These are phyloP conservation scores for Aspergillus fumigatus DNA, from an alignment of 2,329 filamentous ascomycete genomes.

Conservation along the genomic window DNA sequence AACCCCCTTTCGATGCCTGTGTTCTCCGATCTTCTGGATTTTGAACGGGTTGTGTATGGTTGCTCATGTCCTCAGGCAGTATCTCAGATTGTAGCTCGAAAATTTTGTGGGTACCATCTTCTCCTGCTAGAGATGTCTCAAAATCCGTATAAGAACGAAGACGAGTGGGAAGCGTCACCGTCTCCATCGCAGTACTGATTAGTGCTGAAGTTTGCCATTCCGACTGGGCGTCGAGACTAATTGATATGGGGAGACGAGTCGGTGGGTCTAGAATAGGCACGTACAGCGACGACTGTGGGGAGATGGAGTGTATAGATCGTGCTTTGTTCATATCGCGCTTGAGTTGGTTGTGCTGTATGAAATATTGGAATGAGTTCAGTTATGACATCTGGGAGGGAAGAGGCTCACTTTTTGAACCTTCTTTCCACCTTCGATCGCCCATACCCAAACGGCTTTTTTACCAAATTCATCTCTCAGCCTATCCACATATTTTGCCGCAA, in stretches of 20 bases:
- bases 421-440: constrained; percentile 67
- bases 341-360: constrained; percentile 51
- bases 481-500: constrained; percentile 68
- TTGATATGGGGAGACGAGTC: constrained; percentile 50
- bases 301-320: constrained; percentile 64
- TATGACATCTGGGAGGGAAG: constrained; percentile 2
- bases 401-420: constrained; percentile 51
- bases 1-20: constrained; percentile 7
- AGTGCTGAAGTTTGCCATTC: constrained; percentile 78
- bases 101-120: constrained; percentile 70
- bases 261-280: constrained; percentile 68
- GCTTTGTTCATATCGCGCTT: constrained; percentile 69
- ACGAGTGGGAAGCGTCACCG: constrained; percentile 69
- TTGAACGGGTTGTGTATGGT: constrained; percentile 2
- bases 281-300: constrained; percentile 68
- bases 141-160: constrained; percentile 34
- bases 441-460: constrained; percentile 81
- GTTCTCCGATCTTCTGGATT: neutral
- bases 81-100: constrained; percentile 69
- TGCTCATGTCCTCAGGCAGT: constrained; percentile 22
- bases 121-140: constrained; percentile 47
- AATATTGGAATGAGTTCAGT: constrained; percentile 29
- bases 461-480: constrained; percentile 83
- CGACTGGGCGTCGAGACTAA: constrained; percentile 59
- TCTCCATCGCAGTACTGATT: constrained; percentile 72